Evolutionary conservation across 2,329 filamentous ascomycete species (phyloP), one percentile per base, ranked within the genome.

Genomic region (Fusarium drepaniforme): DNA sequence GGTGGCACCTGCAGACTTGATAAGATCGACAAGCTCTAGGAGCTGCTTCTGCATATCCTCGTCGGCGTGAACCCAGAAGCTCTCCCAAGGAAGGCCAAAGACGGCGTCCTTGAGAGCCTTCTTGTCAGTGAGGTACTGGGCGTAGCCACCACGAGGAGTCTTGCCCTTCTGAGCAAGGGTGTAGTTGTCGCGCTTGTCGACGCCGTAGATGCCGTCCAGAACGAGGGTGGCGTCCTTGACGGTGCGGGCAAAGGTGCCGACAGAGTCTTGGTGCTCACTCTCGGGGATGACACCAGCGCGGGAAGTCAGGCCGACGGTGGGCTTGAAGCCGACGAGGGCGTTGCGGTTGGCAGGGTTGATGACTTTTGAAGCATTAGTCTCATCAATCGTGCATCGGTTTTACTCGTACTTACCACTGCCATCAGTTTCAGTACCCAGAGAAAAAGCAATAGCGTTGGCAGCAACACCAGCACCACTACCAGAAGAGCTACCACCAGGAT

Each of bases 401-500:
- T 46, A 15, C 23, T 5, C 21, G 25, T 15, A 82, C 82, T 80
- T 74, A 87, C 86, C 87, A 82, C 89, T 91, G 5, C 89, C 93
- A 79, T 95, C 93, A 0, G 93, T 95, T 83, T 95, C 93, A 0
- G 93, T 95, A 1, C 93, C 94, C 0, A 95, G 80, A 0, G 91
- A 86, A 78, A 94, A 92, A 0, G 90, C 84, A 28, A 91, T 85
- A 3, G 89, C 82, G 75, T 94, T 94, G 5, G 89, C 88, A 5
- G 88, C 88, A 0, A 95, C 92, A 8, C 89, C 91, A 8, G 88
- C 88, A 6, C 88, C 93, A 64, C 90, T 91, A 0, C 93, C 93
- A 2, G 91, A 91, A 68, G 90, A 93, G 75, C 89, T 92, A 9
- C 93, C 93, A 1, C 92, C 92, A 0, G 93, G 92, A 76, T 90